These are phyloP conservation scores for Colletotrichum coccodes DNA, from an alignment of 2,329 filamentous ascomycete species.

Conservation along the genomic window DNA sequence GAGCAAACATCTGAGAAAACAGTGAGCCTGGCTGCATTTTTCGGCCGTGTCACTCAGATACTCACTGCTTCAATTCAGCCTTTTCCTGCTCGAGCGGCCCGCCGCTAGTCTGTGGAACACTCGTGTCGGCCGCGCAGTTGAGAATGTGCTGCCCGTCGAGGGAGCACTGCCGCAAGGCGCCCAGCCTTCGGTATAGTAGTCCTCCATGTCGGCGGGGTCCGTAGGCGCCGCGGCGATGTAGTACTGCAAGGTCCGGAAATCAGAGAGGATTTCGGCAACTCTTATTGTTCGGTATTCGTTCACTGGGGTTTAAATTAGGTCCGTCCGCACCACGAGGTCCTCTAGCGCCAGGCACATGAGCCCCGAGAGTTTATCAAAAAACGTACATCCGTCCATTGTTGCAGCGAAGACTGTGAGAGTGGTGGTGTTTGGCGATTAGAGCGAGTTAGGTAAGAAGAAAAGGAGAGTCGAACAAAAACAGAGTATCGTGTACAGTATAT, in stretches of 20 bases:
- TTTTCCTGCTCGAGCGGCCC: slow-evolving; percentile 69
- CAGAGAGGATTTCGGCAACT: slow-evolving; percentile 70
- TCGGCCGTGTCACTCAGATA: slow-evolving; percentile 26
- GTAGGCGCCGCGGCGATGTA: slow-evolving; percentile 68
- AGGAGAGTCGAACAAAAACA: neutral
- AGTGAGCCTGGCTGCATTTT: neutral
- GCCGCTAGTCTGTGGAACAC: slow-evolving; percentile 62
- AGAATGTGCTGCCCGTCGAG: slow-evolving; percentile 73
- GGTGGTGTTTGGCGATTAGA: neutral
- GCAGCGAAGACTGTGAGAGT: neutral
- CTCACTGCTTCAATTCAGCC: slow-evolving; percentile 71
- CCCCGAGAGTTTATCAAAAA: neutral
- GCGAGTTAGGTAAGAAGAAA: neutral
- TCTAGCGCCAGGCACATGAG: neutral
- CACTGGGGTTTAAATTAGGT: slow-evolving; percentile 50
- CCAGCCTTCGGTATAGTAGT: slow-evolving; percentile 74
- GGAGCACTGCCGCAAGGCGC: slow-evolving; percentile 68
- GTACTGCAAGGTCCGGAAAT: slow-evolving; percentile 71
- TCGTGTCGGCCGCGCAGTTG: slow-evolving; percentile 71
- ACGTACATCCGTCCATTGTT: slow-evolving; percentile 34
- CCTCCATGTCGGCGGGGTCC: slow-evolving; percentile 64
- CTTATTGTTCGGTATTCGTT: slow-evolving; percentile 69
- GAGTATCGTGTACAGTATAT: neutral
- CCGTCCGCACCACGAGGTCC: neutral
- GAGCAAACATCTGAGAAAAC: slow-evolving; percentile 59